A percentile compares a stretch with the other conserved stretches of the same genome.
Conservation (phyloP, 805 yeast species). For the Dipodascus geniculatus region DNA sequence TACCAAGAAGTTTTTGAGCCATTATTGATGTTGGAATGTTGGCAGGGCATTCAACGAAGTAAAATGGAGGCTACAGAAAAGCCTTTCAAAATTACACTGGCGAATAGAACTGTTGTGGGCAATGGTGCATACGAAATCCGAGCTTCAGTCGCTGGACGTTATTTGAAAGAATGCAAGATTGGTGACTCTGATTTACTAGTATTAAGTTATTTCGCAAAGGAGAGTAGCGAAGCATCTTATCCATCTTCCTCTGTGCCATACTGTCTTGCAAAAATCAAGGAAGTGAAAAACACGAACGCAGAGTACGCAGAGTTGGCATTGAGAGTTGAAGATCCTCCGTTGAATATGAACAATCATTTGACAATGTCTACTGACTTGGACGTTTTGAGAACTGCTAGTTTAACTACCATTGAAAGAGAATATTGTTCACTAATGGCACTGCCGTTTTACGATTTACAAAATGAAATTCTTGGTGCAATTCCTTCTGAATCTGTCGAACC, state of each 20-base stretch:
- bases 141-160: slow-evolving; percentile 49
- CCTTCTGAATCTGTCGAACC: slow-evolving; percentile 35
- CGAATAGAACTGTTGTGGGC: slow-evolving; percentile 73
- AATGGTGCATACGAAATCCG: slow-evolving; percentile 72
- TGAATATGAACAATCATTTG: not conserved
- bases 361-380: not conserved
- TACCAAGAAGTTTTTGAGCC: slow-evolving; percentile 70
- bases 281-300: slow-evolving; percentile 50
- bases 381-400: slow-evolving; percentile 23
- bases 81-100: slow-evolving; percentile 60
- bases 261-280: slow-evolving; percentile 72
- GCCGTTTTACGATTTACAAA: slow-evolving; percentile 66
- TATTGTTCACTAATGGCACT: slow-evolving; percentile 73
- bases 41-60: slow-evolving; percentile 79
- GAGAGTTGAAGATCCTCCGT: slow-evolving; percentile 39
- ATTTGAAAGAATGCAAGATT: slow-evolving; percentile 39
- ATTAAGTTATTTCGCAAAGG: slow-evolving; percentile 40
- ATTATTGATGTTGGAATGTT: slow-evolving; percentile 73
- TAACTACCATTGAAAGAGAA: slow-evolving; percentile 91
- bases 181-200: slow-evolving; percentile 70
- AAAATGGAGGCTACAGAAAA: slow-evolving; percentile 40
- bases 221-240: slow-evolving; percentile 13
- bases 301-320: slow-evolving; percentile 68
- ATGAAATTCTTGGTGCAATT: slow-evolving; percentile 51
- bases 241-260: slow-evolving; percentile 25